Conservation (phyloP, 768 basidiomycete species). For the Tephrocybe rancida region DNA sequence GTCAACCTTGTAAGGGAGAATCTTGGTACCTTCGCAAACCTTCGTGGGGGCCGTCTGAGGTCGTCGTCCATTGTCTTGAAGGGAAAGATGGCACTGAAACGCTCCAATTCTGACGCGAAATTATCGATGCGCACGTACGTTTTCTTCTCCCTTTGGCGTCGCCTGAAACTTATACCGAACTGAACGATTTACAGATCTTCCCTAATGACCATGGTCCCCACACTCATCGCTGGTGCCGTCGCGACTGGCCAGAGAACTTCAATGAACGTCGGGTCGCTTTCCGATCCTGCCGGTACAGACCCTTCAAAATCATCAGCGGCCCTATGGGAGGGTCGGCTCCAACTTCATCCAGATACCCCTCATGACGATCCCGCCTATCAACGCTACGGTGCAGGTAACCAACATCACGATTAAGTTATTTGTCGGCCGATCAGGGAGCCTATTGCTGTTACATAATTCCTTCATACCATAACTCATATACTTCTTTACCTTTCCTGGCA, state of each 20-base stretch:
- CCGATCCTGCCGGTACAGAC: slow-evolving; percentile 75
- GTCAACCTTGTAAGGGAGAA: slow-evolving; percentile 86
- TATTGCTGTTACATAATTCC: neutral
- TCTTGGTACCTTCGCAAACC: slow-evolving; percentile 74
- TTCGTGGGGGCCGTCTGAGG: slow-evolving; percentile 88
- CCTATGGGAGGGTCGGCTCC: slow-evolving; percentile 83
- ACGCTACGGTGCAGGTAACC: slow-evolving; percentile 27
- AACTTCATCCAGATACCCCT: slow-evolving; percentile 85
- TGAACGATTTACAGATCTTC: slow-evolving; percentile 25
- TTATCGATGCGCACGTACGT: slow-evolving; percentile 49
- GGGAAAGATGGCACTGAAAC: slow-evolving; percentile 58
- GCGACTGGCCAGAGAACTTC: slow-evolving; percentile 72
- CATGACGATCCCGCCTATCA: slow-evolving; percentile 58
- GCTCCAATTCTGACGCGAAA: slow-evolving; percentile 50
- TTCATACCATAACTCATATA: no score
- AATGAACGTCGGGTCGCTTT: slow-evolving; percentile 49
- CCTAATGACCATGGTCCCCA: slow-evolving; percentile 54
- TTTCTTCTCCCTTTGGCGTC: neutral
- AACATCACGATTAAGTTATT: neutral
- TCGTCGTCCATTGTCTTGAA: slow-evolving; percentile 86
- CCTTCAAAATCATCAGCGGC: slow-evolving; percentile 83
- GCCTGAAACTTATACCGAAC: slow-evolving; percentile 1
- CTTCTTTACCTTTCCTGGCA: no score
- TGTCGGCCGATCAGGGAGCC: neutral
- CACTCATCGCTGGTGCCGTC: slow-evolving; percentile 47